A percentile compares a stretch with the other conserved stretches of the same genome.
These are phyloP conservation scores for Solanum tarapatanum DNA, from an alignment of 257 asterid genomes.

Conservation along the genomic window DNA sequence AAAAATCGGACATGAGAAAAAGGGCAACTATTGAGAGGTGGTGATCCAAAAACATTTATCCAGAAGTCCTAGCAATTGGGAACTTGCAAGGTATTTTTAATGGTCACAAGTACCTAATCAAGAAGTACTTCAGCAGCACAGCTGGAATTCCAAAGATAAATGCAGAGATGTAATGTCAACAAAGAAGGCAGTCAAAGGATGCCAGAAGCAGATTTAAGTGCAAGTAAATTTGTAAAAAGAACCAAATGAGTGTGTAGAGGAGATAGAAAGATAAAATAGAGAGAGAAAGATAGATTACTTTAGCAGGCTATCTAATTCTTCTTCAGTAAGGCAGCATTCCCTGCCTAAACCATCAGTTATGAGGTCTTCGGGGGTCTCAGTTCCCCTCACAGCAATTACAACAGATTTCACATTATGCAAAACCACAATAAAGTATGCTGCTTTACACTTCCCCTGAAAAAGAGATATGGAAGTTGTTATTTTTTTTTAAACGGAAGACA, in stretches of 20 bases:
- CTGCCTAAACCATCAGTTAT: slow-evolving; percentile 23
- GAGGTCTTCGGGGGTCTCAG: slow-evolving; percentile 29
- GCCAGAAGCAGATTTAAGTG: not conserved
- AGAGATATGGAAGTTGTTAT: not conserved
- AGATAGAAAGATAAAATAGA: not conserved
- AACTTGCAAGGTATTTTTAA: not conserved
- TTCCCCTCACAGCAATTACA: slow-evolving; percentile 23
- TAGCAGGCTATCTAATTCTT: slow-evolving; percentile 13
- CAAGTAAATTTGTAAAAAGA: not conserved
- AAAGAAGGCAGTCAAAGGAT: not conserved
- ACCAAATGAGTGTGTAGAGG: not conserved
- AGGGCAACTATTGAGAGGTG: not conserved
- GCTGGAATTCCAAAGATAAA: not conserved
- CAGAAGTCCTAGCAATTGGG: not conserved
- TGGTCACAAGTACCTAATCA: not conserved
- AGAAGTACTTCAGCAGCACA: not conserved
- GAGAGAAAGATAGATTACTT: not conserved
- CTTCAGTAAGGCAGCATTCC: slow-evolving; percentile 14
- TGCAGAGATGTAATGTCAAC: not conserved
- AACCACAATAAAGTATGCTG: slow-evolving; percentile 19
- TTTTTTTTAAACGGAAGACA: not conserved
- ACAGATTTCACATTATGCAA: slow-evolving; percentile 16
- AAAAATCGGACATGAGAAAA: not conserved
- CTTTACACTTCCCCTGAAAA: slow-evolving; percentile 20
- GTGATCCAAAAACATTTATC: not conserved